Conservation (phyloP, 306 rosid species). For the Quercus dentata region DNA sequence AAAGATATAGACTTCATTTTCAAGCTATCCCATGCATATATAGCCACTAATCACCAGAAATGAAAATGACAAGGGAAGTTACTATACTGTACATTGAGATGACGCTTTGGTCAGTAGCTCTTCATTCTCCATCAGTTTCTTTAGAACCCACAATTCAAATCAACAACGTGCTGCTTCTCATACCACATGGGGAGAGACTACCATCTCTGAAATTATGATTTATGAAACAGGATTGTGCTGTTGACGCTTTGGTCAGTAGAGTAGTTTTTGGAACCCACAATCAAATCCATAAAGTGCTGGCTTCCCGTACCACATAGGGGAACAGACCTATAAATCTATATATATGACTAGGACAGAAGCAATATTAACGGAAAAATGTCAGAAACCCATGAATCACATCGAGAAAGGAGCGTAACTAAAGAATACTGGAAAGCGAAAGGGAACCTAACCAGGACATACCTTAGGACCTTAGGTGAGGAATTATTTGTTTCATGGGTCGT, state of each 20-base stretch:
- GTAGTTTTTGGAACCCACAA: neutral
- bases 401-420: constrained; percentile 6
- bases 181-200: constrained; percentile 24
- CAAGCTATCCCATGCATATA: neutral
- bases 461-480: neutral
- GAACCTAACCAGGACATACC: constrained; percentile 31
- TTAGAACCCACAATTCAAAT: neutral
- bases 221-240: no score
- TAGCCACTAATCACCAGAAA: neutral
- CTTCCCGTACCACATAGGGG: constrained; percentile 25
- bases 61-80: neutral
- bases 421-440: constrained; percentile 39
- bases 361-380: neutral
- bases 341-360: neutral
- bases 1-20: neutral
- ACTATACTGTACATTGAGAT: neutral
- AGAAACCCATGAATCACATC: constrained; percentile 7
- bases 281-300: constrained; percentile 29
- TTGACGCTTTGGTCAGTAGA: no score
- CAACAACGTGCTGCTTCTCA: constrained; percentile 32
- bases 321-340: neutral
- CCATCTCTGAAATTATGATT: neutral
- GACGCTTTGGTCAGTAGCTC: neutral
- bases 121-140: neutral
- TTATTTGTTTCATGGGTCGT: neutral